Conservation (phyloP, 345 rosid species). For the Anacardium occidentale region DNA sequence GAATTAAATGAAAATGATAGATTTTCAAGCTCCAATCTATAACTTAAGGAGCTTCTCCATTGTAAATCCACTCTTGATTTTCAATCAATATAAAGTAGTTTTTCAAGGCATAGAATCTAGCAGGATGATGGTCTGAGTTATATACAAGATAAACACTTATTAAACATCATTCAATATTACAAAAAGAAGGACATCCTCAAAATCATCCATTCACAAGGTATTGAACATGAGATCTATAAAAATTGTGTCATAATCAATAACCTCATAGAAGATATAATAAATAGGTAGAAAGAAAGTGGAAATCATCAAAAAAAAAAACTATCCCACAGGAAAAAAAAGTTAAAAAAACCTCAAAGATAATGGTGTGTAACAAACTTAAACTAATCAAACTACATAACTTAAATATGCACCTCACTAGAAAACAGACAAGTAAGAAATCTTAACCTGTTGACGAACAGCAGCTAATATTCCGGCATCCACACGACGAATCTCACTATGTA, state of each 20-base stretch:
- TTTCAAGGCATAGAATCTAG: not conserved
- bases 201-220: not conserved
- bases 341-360: not conserved
- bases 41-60: conserved; percentile 6
- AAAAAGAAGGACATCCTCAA: too few relatives aligned
- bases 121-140: not conserved
- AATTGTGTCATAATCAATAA: not conserved
- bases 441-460: conserved; percentile 98
- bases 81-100: not conserved
- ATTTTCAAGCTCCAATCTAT: not conserved
- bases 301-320: not conserved
- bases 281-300: not conserved
- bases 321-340: not conserved
- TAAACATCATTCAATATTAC: not conserved
- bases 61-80: not conserved
- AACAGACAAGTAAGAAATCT: conserved; percentile 11
- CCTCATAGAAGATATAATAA: not conserved
- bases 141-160: conserved; percentile 2
- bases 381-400: not conserved
- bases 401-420: not conserved
- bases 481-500: conserved; percentile 84
- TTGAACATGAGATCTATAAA: not conserved
- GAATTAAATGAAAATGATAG: not conserved
- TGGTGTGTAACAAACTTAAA: not conserved
- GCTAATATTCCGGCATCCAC: conserved; percentile 88